Conservation (phyloP, 2,329 filamentous ascomycete species). For the Penicillium griseofulvum region DNA sequence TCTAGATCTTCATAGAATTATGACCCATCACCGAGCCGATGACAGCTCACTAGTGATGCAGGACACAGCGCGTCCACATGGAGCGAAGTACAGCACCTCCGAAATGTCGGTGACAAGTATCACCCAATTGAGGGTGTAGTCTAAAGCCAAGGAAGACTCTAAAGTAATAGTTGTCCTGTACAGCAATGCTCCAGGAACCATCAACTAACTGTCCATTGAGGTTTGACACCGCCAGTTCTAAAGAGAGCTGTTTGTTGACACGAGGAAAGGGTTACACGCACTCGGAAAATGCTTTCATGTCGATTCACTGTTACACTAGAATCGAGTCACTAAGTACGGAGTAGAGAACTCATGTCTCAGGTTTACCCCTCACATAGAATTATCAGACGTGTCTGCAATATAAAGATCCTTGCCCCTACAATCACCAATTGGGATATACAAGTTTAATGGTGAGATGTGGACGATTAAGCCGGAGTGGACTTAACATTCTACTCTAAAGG, state of each 20-base stretch:
- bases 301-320: too few species aligned
- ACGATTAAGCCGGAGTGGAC: neutral
- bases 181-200: too few species aligned
- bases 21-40: neutral
- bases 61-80: neutral
- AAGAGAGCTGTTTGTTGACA: neutral
- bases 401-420: neutral
- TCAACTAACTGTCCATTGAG: neutral
- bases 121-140: neutral
- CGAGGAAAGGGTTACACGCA: neutral
- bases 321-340: too few species aligned
- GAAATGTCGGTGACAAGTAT: conserved; percentile 2
- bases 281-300: neutral
- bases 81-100: neutral
- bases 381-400: neutral
- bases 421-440: neutral
- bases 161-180: neutral
- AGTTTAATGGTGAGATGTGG: neutral
- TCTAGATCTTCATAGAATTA: conserved; percentile 3
- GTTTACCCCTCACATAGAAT: neutral
- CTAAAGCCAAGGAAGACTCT: neutral
- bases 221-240: neutral
- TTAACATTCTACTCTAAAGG: neutral
- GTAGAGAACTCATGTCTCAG: neutral
- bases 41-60: neutral